Evolutionary conservation across 2,329 filamentous ascomycete genomes (phyloP).

Genomic region (Ophioceras dolichostomum): DNA sequence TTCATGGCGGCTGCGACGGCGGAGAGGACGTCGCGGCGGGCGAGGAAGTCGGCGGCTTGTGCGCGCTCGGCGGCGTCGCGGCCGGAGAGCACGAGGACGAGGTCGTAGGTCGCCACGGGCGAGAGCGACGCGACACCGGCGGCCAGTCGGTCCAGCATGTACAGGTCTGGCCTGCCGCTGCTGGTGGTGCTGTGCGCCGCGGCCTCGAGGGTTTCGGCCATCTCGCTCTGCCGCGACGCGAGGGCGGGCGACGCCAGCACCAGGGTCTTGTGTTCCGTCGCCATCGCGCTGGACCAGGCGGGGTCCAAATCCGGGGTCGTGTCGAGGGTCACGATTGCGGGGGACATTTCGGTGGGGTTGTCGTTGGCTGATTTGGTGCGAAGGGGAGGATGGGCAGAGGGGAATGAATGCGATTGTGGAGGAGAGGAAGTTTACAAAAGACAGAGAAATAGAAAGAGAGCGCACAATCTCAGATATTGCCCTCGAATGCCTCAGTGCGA

Average conservation of each 20-base stretch:
- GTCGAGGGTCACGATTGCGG: slow-evolving; percentile 1
- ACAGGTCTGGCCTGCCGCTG: slow-evolving; percentile 49
- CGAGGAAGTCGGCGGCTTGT: slow-evolving; percentile 53
- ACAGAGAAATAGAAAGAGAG: too few relatives aligned
- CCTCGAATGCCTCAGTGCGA: too few relatives aligned
- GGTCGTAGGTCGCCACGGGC: slow-evolving; percentile 64
- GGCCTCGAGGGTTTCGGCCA: slow-evolving; percentile 1
- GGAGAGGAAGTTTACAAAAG: background rate
- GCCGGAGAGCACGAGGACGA: slow-evolving; percentile 74
- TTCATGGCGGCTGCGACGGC: slow-evolving; percentile 32
- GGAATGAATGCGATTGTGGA: background rate
- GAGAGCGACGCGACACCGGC: slow-evolving; percentile 72
- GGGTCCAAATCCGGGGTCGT: slow-evolving; percentile 1
- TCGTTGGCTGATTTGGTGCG: background rate
- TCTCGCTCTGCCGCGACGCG: slow-evolving; percentile 45
- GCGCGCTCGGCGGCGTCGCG: slow-evolving; percentile 49
- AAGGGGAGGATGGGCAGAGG: background rate
- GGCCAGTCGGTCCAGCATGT: slow-evolving; percentile 93
- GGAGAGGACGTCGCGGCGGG: slow-evolving; percentile 49
- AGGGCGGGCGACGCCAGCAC: slow-evolving; percentile 77
- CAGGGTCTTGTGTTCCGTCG: slow-evolving; percentile 4
- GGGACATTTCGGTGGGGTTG: background rate
- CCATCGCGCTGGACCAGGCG: background rate
- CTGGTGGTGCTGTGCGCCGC: background rate
- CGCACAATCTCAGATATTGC: too few relatives aligned